Evolutionary conservation across 257 asterid species (phyloP).

Genomic region (Solanum medicagineum): DNA sequence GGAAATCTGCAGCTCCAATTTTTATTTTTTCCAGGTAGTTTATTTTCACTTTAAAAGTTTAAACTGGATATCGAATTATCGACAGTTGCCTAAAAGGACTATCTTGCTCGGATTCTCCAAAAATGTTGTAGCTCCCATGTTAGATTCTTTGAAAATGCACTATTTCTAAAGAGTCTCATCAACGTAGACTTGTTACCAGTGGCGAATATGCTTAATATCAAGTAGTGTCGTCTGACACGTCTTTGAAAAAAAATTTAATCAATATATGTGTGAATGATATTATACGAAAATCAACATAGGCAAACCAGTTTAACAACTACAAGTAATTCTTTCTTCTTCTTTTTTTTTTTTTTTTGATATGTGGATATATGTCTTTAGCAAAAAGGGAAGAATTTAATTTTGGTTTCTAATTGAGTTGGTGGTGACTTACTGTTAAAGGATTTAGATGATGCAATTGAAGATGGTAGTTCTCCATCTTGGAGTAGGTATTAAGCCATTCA

Average conservation of each 20-base stretch:
- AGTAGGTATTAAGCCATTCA: not conserved
- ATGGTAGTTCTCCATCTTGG: not conserved
- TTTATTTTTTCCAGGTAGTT: not conserved
- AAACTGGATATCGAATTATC: not conserved
- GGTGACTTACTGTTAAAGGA: not conserved
- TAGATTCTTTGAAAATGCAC: not conserved
- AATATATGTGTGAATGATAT: not conserved
- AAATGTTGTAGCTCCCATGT: not conserved
- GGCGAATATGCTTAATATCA: not conserved
- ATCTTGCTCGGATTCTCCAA: not conserved
- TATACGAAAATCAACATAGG: not conserved
- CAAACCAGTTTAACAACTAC: not conserved
- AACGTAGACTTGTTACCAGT: not conserved
- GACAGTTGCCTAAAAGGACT: not conserved
- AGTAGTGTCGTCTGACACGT: not conserved
- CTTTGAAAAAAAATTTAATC: not conserved
- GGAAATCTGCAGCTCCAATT: not conserved
- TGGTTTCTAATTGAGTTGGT: not conserved
- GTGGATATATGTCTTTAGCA: not conserved
- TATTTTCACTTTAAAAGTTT: not conserved
- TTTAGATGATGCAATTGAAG: not conserved
- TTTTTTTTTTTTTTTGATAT: not conserved
- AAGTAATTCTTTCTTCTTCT: not conserved
- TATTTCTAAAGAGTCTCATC: not conserved
- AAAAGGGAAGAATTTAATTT: not conserved